These are phyloP conservation scores for Candida jianshihensis DNA, from an alignment of 805 yeast genomes.

Conservation along the genomic window DNA sequence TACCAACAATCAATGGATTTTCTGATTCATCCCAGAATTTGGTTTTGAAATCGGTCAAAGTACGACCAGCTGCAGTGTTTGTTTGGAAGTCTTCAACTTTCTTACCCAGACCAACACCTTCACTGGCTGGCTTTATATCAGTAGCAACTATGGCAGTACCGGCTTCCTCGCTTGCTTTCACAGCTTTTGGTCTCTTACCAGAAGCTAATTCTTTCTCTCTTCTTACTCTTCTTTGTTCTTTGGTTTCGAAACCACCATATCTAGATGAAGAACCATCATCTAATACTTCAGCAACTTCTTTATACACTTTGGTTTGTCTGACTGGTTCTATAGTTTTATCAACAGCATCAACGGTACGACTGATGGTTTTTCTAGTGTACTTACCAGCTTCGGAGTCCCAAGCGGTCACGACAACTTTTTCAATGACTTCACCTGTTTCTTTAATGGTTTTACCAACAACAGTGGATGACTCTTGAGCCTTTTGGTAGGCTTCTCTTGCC, in stretches of 20 bases:
- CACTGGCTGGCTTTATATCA: conserved; percentile 68
- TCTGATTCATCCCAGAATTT: conserved; percentile 87
- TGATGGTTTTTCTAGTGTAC: conserved; percentile 82
- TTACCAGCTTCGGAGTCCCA: conserved; percentile 95
- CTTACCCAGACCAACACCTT: conserved; percentile 53
- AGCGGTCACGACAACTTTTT: conserved; percentile 80
- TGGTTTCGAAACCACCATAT: conserved; percentile 88
- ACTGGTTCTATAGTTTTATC: conserved; percentile 90
- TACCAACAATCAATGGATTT: conserved; percentile 75
- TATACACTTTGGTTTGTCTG: conserved; percentile 81
- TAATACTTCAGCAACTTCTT: conserved; percentile 80
- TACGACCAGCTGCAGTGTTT: conserved; percentile 63
- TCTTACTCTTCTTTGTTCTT: conserved; percentile 71
- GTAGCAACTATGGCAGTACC: conserved; percentile 81
- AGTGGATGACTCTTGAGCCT: conserved; percentile 68
- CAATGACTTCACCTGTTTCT: conserved; percentile 92
- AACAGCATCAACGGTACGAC: conserved; percentile 74
- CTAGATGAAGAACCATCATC: conserved; percentile 86
- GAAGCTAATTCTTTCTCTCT: conserved; percentile 55
- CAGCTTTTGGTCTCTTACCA: conserved; percentile 59
- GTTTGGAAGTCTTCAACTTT: conserved; percentile 61
- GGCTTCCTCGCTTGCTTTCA: conserved; percentile 73
- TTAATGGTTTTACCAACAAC: conserved; percentile 68
- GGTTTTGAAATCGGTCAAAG: conserved; percentile 50
- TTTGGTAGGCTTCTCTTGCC: conserved; percentile 88